These are phyloP conservation scores for Chloris gayana DNA, from an alignment of 176 grass and related monocot genomes.

Conservation along the genomic window DNA sequence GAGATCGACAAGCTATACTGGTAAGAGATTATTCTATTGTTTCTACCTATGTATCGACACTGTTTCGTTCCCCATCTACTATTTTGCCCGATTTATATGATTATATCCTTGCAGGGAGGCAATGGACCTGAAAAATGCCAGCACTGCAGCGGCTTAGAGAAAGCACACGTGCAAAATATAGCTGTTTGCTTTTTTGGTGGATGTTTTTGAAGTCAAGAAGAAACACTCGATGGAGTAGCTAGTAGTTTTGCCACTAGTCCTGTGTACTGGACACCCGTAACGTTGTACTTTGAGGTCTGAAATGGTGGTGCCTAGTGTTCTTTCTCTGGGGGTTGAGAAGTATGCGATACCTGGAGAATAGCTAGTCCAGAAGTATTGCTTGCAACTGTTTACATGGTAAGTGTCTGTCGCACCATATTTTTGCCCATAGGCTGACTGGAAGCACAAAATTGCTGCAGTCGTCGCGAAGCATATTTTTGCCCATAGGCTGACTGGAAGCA, in stretches of 20 bases:
- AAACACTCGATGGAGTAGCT: background rate
- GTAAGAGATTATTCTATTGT: background rate
- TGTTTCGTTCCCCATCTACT: background rate
- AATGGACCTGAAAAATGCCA: constrained; percentile 11
- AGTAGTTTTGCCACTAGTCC: background rate
- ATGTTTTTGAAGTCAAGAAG: background rate
- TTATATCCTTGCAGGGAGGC: background rate
- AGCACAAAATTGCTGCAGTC: background rate
- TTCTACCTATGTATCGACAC: too few species aligned
- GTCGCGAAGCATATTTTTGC: too few species aligned
- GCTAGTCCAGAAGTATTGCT: background rate
- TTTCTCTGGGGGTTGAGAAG: background rate
- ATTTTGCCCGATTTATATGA: background rate
- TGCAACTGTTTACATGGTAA: background rate
- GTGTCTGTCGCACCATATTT: background rate
- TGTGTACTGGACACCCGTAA: background rate
- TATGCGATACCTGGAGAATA: background rate
- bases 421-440: background rate
- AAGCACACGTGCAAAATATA: background rate
- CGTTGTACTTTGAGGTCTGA: background rate
- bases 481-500: too few species aligned
- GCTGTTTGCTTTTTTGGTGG: too few species aligned
- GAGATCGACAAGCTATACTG: constrained; percentile 5
- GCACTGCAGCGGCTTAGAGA: background rate
- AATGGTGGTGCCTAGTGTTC: background rate